Evolutionary conservation across 2,329 filamentous ascomycete genomes (phyloP).

Genomic region (Metarhizium humberi): DNA sequence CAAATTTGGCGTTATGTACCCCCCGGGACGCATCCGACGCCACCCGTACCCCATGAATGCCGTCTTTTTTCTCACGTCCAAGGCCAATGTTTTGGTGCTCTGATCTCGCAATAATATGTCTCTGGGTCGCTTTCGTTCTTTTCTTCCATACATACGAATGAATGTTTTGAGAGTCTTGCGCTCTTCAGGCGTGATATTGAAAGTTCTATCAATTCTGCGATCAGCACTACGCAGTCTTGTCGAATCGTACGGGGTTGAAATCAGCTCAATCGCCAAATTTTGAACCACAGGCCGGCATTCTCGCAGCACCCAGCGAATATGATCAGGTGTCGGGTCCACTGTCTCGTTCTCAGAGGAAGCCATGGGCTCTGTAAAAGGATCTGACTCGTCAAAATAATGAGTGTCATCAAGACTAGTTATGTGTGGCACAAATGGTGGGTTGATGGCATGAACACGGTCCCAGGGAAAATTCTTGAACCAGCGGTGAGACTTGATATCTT

Average conservation of each 20-base stretch:
- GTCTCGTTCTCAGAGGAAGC: conserved; percentile 32
- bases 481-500: conserved; percentile 80
- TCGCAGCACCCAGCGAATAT: conserved; percentile 23
- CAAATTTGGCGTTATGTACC: conserved; percentile 15
- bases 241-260: conserved; percentile 39
- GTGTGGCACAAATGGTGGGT: conserved; percentile 72
- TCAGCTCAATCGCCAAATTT: conserved; percentile 32
- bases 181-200: conserved; percentile 23
- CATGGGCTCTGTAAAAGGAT: conserved; percentile 57
- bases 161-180: conserved; percentile 39
- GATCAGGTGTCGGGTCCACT: conserved; percentile 18
- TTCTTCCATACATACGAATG: conserved; percentile 42
- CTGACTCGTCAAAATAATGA: conserved; percentile 83
- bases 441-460: conserved; percentile 60
- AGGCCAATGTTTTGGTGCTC: conserved; percentile 52
- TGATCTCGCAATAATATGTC: conserved; percentile 77
- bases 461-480: conserved; percentile 78
- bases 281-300: conserved; percentile 32
- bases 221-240: conserved; percentile 39
- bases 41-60: conserved; percentile 91
- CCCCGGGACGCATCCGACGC: conserved; percentile 37
- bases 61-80: conserved; percentile 71
- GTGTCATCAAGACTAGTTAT: conserved; percentile 63
- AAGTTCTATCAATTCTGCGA: conserved; percentile 33
- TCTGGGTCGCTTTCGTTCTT: conserved; percentile 69